Evolutionary conservation across 2,329 filamentous ascomycete species (phyloP), one percentile per base, ranked within the genome.

Genomic region (Lachnellula hyalina): DNA sequence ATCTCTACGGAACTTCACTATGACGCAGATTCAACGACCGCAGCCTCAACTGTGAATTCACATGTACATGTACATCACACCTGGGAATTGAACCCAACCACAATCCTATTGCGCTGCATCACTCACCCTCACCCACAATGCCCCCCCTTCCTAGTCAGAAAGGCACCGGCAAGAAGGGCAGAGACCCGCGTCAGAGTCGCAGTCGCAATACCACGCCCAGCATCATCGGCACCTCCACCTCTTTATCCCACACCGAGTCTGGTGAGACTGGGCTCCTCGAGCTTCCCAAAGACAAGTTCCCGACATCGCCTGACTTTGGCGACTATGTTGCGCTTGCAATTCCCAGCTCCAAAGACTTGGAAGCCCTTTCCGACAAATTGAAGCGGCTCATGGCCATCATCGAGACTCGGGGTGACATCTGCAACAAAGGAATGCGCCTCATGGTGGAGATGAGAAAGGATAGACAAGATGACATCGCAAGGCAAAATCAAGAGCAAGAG

Each of bases 131-230:
- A 32, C 23, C 36, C 53, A 71, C 57, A 53, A 86, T 86, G 83
- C 79, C 82, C 68, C 79, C 81, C 28, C 74, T 74, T 53, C 76
- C 79, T 47, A 77, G 79, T 61, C 80, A 84, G 66, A 82, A 84
- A 65, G 82, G 82, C 55, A 82, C 82, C 25, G 78, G 82, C 68
- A 86, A 86, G 74, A 89, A 89, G 73, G 77, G 75, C 57, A 78
- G 78, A 62, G 79, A 80, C 63, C 79, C 84, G 58, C 73, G 76
- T 50, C 83, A 84, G 63, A 87, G 85, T 63, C 78, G 83, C 58
- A 91, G 87, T 68, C 85, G 89, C 67, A 92, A 91, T 71, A 89
- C 87, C 36, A 93, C 89, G 15, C 89, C 89, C 36, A 80, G 82
- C 66, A 79, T 68, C 8, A 56, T 53, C 6, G 59, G 55, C 46